These are phyloP conservation scores for Paraglomus brasilianum DNA, from an alignment of 192 early-diverging fungal species.

Conservation along the genomic window DNA sequence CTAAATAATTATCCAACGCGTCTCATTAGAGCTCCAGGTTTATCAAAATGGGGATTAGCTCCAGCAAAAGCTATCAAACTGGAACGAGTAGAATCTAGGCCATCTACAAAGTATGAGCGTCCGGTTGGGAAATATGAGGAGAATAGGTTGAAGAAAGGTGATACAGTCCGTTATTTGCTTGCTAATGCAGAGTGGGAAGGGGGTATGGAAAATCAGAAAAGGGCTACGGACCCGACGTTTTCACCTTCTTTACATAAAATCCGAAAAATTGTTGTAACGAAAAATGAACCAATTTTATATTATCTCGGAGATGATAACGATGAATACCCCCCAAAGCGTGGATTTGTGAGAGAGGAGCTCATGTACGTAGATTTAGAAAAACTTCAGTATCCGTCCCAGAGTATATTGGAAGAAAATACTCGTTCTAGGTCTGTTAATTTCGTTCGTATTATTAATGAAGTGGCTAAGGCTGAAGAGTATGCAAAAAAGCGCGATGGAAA, in stretches of 20 bases:
- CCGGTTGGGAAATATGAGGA: slow-evolving; percentile 21
- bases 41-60: slow-evolving; percentile 10
- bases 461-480: not conserved
- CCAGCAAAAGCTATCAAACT: slow-evolving; percentile 10
- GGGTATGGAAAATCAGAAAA: slow-evolving; percentile 13
- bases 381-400: not conserved
- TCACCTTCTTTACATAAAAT: slow-evolving; percentile 6
- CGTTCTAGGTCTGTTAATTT: slow-evolving; percentile 3
- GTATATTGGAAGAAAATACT: slow-evolving; percentile 21
- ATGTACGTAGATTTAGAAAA: slow-evolving; percentile 6
- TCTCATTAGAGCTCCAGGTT: slow-evolving; percentile 13
- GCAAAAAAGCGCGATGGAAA: not conserved
- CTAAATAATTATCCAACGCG: slow-evolving; percentile 23
- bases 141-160: slow-evolving; percentile 10
- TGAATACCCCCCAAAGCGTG: not conserved
- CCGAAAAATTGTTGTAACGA: slow-evolving; percentile 17
- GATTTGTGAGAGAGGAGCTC: slow-evolving; percentile 6
- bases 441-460: slow-evolving; percentile 12
- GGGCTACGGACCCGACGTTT: not conserved
- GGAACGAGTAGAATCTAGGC: not conserved
- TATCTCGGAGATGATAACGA: slow-evolving; percentile 13
- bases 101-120: slow-evolving; percentile 18
- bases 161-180: slow-evolving; percentile 20
- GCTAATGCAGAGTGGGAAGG: slow-evolving; percentile 19
- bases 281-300: slow-evolving; percentile 21